Base-by-base conservation (phyloP, 805 yeast genomes). In the Candida bentonensis region DNA sequence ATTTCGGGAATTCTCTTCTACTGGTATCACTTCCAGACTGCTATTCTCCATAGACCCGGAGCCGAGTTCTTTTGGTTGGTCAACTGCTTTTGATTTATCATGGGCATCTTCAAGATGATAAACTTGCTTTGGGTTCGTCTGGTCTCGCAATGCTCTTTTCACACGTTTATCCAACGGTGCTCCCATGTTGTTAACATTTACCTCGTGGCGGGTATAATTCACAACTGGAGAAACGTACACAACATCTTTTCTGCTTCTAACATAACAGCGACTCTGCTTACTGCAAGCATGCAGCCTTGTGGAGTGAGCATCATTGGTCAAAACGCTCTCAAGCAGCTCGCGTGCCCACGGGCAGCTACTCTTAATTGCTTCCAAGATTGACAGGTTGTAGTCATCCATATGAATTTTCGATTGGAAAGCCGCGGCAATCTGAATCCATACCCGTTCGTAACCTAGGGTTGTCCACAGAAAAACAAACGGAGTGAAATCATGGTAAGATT, bases 391-490 rank as follows among this genome's bases (percentile, higher is more conserved):
- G 2, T 43, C n/a, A 39, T 58, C 64, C 21, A 60, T 49, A 46
- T 67, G 70, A 7, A 66, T 48, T 28, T 51, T 51, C 2, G 56
- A 50, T 2, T 52, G 44, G 39, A 60, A 55, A 2, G 49, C 41
- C 0, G 51, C 42, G 0, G 60, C 56, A 2, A 73, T 49, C 3
- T 62, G 61, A 2, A 66, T 58, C 72, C 78, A 71, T 0, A 66
- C 69, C 43, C 73, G 74, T 51, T 76, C 83, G 49, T 73, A 74
- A 2, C 82, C 82, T 2, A 68, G 53, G 0, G 60, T 59, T 21
- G 57, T 53, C 43, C 72, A 74, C 3, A 55, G 52, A 42, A 74
- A 67, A 41, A 54, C 60, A 46, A 73, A 68, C 1, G 55, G 57
- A 3, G 74, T 55, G 20, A 66, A 65, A 13, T 55, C 7, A 0